Percentiles rank a stretch among this genome's conserved stretches.
Conservation (phyloP, 441 rosid species). For the Erodium moschatum region DNA sequence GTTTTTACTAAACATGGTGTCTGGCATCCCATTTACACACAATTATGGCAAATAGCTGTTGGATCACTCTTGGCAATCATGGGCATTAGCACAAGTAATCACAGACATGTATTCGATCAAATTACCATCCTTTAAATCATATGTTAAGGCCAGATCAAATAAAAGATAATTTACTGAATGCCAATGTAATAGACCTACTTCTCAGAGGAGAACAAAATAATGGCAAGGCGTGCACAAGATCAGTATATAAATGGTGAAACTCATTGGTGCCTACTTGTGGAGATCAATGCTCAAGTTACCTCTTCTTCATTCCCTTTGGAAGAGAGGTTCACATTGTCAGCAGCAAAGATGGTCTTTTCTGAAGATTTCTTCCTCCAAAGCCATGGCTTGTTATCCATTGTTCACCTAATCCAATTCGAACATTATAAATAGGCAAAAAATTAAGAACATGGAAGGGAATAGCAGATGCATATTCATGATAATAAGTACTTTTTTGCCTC, state of each 20-base stretch:
- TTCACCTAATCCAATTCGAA: background rate
- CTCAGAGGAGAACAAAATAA: background rate
- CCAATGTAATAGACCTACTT: background rate
- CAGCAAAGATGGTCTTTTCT: constrained; percentile 36
- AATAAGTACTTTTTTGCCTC: background rate
- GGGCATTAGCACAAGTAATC: background rate
- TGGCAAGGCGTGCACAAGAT: background rate
- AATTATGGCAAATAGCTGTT: background rate
- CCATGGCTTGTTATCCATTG: constrained; percentile 55
- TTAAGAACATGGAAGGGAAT: background rate
- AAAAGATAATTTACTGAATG: background rate
- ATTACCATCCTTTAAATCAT: background rate
- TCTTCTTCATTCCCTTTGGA: constrained; percentile 29
- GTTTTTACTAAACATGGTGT: background rate
- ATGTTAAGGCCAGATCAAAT: background rate
- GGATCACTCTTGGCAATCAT: background rate
- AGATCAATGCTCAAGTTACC: constrained; percentile 25
- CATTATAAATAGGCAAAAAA: background rate
- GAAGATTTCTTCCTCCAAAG: constrained; percentile 41
- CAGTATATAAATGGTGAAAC: background rate
- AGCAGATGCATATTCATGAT: background rate
- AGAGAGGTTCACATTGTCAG: constrained; percentile 9
- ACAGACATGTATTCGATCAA: background rate
- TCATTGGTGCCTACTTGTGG: too few species aligned
- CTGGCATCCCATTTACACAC: background rate